Evolutionary conservation across 352 stramenopile species (phyloP), one percentile per base, ranked within the genome.

Genomic region (Phytophthora foliorum): DNA sequence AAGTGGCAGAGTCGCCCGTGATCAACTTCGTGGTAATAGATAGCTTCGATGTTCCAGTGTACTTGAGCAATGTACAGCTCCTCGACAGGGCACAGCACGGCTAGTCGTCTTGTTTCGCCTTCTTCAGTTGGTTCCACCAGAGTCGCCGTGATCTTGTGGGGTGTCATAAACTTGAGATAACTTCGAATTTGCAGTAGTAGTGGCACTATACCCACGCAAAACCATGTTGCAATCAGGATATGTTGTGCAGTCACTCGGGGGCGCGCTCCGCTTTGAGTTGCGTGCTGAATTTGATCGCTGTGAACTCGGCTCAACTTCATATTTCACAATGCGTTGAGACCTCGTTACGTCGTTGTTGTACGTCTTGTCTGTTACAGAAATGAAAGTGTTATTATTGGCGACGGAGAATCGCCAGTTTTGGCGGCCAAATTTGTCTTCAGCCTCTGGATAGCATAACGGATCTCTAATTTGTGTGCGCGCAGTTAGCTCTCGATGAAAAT

Each of bases 151-250:
- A 67, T 67, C 16, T 67, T 67, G 46, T 67, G 58, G 10, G 58
- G 59, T 19, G 50, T 49, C 59, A 67, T 55, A 22, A 61, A 61
- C 38, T 61, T 67, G 21, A 67, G 31, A 54, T 67, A 67, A 11
- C 39, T 62, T 24, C 60, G 51, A 19, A 55, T 36, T 55, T 63
- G 44, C 0, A 63, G 21, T 8, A 66, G 13, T 9, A 66, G 17
- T 3, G 57, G 44, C 3, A 34, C 11, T 17, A 64, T 34, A 19
- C 45, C 57, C 1, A 57, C 42, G 22, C 27, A 55, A 34, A 55
- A 45, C 56, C 56, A 63, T 16, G 42, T 19, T n/a, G 16, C 16
- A 4, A 63, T 63, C n/a, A 55, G 16, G 5, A 48, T 24, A 19
- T 42, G 41, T 2, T 55, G 27, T 25, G 56, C 41, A 22, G 56